A percentile compares a stretch with the other conserved stretches of the same genome.
Conservation (phyloP, 345 rosid genomes). For the Melastoma malabathricum region DNA sequence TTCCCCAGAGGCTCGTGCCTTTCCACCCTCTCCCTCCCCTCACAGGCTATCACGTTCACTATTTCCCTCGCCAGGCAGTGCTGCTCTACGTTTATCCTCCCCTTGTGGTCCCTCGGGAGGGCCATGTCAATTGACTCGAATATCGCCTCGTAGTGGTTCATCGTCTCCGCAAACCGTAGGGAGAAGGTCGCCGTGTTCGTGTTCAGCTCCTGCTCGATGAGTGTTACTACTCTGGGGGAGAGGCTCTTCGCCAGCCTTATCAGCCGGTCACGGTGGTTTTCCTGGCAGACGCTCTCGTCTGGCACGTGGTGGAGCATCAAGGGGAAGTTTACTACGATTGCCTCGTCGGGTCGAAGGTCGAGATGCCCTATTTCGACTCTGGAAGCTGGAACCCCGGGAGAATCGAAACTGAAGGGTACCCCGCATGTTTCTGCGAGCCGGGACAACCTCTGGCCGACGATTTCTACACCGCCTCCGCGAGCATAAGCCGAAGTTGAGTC, state of each 20-base stretch:
- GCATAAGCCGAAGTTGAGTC: constrained; percentile 72
- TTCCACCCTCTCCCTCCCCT: constrained; percentile 84
- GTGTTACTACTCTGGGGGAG: constrained; percentile 72
- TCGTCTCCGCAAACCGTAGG: constrained; percentile 59
- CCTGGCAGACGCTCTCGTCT: constrained; percentile 73
- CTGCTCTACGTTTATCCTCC: constrained; percentile 77
- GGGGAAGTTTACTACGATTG: constrained; percentile 72
- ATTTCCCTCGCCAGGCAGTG: constrained; percentile 93
- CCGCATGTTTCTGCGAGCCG: constrained; percentile 54
- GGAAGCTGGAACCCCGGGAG: constrained; percentile 42
- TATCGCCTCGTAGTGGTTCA: constrained; percentile 54
- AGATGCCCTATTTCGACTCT: constrained; percentile 60
- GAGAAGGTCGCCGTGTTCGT: constrained; percentile 72
- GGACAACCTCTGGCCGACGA: constrained; percentile 64
- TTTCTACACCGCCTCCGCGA: constrained; percentile 72
- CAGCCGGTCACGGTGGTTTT: constrained; percentile 78
- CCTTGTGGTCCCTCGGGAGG: constrained; percentile 71
- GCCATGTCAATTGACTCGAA: constrained; percentile 71
- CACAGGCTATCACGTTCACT: constrained; percentile 87
- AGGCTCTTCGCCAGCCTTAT: constrained; percentile 63
- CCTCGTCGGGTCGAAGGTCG: constrained; percentile 52
- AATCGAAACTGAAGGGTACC: constrained; percentile 72
- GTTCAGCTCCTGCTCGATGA: constrained; percentile 86
- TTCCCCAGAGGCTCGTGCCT: constrained; percentile 74
- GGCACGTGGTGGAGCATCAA: constrained; percentile 84